Conservation (phyloP, 768 basidiomycete genomes). For the Rhodotorula taiwanensis region DNA sequence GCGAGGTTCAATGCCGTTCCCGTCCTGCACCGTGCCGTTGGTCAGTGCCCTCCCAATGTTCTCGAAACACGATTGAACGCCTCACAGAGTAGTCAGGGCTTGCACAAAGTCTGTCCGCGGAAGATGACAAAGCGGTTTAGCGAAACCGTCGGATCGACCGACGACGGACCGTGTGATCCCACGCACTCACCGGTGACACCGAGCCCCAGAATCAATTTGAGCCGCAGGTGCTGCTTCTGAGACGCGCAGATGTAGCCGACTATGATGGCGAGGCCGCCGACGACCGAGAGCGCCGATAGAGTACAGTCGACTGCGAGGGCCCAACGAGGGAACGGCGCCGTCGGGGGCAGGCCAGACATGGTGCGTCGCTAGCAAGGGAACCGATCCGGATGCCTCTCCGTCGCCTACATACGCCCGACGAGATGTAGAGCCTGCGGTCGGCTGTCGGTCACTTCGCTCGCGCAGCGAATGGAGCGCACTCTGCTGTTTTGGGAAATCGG, state of each 20-base stretch:
- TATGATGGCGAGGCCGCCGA: slow-evolving; percentile 5
- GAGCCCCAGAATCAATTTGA: slow-evolving; percentile 12
- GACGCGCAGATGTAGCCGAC: neutral
- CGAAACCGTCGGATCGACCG: no score
- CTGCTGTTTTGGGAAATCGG: no score
- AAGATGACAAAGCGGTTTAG: neutral
- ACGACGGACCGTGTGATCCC: no score
- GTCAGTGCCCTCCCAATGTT: no score
- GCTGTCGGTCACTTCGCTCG: no score
- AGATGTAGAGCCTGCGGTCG: no score
- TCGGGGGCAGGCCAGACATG: neutral
- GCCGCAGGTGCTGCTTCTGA: slow-evolving; percentile 10
- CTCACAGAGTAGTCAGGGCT: slow-evolving; percentile 2
- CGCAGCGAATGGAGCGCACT: no score
- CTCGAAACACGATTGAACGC: neutral
- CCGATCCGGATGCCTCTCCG: no score
- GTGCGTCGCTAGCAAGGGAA: no score
- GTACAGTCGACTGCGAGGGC: neutral
- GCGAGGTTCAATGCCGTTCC: slow-evolving; percentile 1
- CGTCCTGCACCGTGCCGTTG: no score
- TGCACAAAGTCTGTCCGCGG: slow-evolving; percentile 9
- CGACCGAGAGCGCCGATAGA: neutral
- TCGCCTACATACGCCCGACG: no score
- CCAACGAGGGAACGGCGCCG: neutral
- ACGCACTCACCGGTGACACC: slow-evolving; percentile 9